Base-by-base conservation (phyloP, 176 grass and related monocot genomes). In the Rhynchospora pubera region DNA sequence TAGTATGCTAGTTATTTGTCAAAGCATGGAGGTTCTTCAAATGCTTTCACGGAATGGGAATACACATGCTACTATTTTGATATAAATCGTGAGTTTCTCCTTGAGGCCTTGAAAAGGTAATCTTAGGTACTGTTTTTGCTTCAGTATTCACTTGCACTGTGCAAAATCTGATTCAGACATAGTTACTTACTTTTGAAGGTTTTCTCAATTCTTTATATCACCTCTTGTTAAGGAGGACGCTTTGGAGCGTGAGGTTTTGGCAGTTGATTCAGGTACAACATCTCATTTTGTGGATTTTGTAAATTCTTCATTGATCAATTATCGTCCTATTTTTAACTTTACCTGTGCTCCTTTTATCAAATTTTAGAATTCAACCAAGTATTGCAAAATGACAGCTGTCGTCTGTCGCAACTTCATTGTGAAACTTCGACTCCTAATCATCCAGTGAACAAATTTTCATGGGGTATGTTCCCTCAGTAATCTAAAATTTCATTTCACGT, bases 161-260 rank as follows among this genome's bases (percentile, higher is more conserved):
- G 83, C 34, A 76, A 62, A 50, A 46, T 79, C 85, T 84, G 58
- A 62, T 78, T 55, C 21, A 84, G 65, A 85, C 67, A 15, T 82
- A 57, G 61, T 21, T 73, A 85, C 86, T 28, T 80, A 66, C 84
- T 61, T 80, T 68, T 51, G 85, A 89, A 98, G 95, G 86, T 98
- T 98, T 89, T 94, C 90, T 81, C 95, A 98, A 77, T 94, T 98
- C 85, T 98, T 98, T 83, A 87, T 94, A 87, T 98, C 95, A 62
- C 95, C 95, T 23, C 91, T 98, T 87, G 85, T 98, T 78, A 98
- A 94, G 82, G 83, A 85, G 42, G 95, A 94, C 79, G 95, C 95
- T 82, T 89, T 98, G 95, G 95, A 94, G 67, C 95, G 95, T 64
- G 95, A 98, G 67, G 90, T 98, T 79, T 87, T 94, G 85, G 92